Conservation (phyloP, 2,329 filamentous ascomycete genomes). For the Aureobasidium uvarum region DNA sequence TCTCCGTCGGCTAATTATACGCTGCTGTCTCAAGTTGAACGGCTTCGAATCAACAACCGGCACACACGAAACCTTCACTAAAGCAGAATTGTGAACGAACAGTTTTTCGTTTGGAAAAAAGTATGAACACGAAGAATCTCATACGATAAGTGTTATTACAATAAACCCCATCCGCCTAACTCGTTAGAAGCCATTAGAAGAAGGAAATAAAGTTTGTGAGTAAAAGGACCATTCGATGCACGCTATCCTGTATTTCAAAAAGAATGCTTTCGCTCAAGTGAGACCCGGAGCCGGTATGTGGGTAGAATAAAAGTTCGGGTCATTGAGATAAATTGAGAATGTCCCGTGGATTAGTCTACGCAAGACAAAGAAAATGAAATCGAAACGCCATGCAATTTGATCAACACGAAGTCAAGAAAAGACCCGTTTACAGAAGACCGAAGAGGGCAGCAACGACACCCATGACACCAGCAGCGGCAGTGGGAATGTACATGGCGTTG, state of each 20-base stretch:
- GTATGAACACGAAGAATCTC: slow-evolving; percentile 25
- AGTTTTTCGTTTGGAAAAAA: slow-evolving; percentile 1
- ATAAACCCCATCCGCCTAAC: slow-evolving; percentile 23
- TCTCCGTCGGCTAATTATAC: neutral
- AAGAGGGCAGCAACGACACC: slow-evolving; percentile 51
- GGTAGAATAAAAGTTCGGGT: slow-evolving; percentile 13
- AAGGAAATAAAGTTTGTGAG: slow-evolving; percentile 22
- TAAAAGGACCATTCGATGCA: slow-evolving; percentile 23
- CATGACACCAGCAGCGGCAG: slow-evolving; percentile 45
- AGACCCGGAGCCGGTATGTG: slow-evolving; percentile 17
- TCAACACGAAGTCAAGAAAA: slow-evolving; percentile 18
- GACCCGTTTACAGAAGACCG: slow-evolving; percentile 45
- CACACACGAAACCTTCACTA: neutral
- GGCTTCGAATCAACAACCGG: neutral
- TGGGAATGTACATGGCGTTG: slow-evolving; percentile 42
- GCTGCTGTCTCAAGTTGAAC: slow-evolving; percentile 1
- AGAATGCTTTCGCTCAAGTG: slow-evolving; percentile 21
- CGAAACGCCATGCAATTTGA: slow-evolving; percentile 38
- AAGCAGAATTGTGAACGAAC: neutral
- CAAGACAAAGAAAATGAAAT: slow-evolving; percentile 41
- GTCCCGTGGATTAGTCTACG: slow-evolving; percentile 42
- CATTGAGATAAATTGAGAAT: slow-evolving; percentile 19
- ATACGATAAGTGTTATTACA: slow-evolving; percentile 25
- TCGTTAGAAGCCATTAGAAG: slow-evolving; percentile 26
- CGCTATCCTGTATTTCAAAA: slow-evolving; percentile 27